Conservation (phyloP, 176 grass and related monocot genomes). For the Ananas comosus region DNA sequence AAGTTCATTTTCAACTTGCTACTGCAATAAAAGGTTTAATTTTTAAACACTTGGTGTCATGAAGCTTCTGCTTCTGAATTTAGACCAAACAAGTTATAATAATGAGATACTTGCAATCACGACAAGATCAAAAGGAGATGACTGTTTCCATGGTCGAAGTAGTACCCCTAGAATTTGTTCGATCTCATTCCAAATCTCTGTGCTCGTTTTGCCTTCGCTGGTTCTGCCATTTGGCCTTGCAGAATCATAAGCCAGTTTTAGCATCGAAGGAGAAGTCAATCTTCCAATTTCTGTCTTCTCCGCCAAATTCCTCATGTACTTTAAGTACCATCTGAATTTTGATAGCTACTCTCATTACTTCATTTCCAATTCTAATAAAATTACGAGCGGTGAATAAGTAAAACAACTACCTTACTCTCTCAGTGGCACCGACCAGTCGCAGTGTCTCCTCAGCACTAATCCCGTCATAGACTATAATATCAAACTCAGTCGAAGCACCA, state of each 20-base stretch:
- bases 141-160: background rate
- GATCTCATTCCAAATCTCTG: conserved; percentile 78
- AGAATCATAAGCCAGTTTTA: conserved; percentile 77
- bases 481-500: conserved; percentile 44
- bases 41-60: no score
- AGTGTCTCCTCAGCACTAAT: conserved; percentile 71
- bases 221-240: conserved; percentile 45
- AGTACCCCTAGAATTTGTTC: conserved; percentile 63
- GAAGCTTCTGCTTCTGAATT: no score
- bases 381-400: background rate
- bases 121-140: conserved; percentile 6
- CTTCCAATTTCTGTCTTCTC: conserved; percentile 95
- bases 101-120: background rate
- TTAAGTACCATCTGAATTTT: conserved; percentile 77
- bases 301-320: conserved; percentile 56
- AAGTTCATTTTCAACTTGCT: no score
- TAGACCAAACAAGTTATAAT: no score
- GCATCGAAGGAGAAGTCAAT: conserved; percentile 66
- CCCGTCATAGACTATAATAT: conserved; percentile 78
- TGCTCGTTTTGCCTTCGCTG: conserved; percentile 56
- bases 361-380: background rate
- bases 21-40: no score
- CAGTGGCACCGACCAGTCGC: conserved; percentile 57
- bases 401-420: conserved; percentile 62
- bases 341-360: conserved; percentile 11